Evolutionary conservation across 192 early-diverging fungal genomes (phyloP).

Genomic region (Rhizoclosmatium sp.): DNA sequence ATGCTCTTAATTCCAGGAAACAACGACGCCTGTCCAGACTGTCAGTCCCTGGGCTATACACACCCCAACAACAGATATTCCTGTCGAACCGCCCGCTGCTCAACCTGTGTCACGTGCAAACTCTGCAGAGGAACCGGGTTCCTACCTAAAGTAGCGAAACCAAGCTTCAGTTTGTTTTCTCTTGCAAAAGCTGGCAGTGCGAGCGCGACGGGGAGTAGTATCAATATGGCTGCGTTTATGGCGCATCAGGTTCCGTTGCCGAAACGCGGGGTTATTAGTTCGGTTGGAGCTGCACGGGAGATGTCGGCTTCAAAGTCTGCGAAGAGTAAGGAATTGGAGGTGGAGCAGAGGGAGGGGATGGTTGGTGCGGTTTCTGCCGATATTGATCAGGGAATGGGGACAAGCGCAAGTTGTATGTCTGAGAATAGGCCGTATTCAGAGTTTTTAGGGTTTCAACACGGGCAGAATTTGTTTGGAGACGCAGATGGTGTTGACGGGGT

Average conservation of each 20-base stretch:
- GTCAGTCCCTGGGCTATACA: slow-evolving; percentile 7
- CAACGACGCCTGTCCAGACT: slow-evolving; percentile 1
- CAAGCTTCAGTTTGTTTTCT: no score
- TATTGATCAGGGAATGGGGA: not conserved
- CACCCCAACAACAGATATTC: slow-evolving; percentile 20
- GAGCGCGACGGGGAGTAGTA: not conserved
- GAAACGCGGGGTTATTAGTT: not conserved
- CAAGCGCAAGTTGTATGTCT: not conserved
- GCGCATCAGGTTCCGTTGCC: not conserved
- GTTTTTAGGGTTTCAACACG: not conserved
- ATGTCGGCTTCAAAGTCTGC: not conserved
- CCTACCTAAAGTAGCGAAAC: no score
- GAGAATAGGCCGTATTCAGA: not conserved
- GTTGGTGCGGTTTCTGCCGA: not conserved
- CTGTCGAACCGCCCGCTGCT: slow-evolving; percentile 17
- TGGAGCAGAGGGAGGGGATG: not conserved
- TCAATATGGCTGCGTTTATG: not conserved
- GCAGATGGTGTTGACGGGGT: not conserved
- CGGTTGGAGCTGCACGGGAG: not conserved
- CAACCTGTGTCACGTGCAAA: slow-evolving; percentile 11
- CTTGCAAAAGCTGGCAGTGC: not conserved
- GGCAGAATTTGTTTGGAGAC: not conserved
- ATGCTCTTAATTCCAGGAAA: not conserved
- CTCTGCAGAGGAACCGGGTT: not conserved
- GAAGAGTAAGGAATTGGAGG: not conserved